Evolutionary conservation across 169 alveolate genomes (phyloP), one percentile per base, ranked within the genome.

Genomic region (Eimeria necatrix): DNA sequence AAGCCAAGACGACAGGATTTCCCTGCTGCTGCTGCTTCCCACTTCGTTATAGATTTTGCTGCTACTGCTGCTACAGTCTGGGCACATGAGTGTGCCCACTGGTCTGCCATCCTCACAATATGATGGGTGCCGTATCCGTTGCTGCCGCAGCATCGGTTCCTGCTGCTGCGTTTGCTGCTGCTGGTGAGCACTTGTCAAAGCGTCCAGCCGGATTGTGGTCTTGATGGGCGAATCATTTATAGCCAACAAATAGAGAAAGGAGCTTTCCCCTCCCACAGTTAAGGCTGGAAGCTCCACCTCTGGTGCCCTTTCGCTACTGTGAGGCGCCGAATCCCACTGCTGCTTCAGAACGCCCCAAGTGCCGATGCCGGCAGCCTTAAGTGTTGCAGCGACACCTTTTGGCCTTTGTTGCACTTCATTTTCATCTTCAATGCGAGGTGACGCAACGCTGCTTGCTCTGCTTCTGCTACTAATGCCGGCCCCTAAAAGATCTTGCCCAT

Each of bases 151-250:
- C 91, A 53, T 59, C 56, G 46, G 89, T n/a, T 80, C 18, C 46
- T 80, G 10, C 48, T 80, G 89, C 51, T 51, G 90, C 74, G 73
- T n/a, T 16, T 78, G 88, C 84, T 73, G 76, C 84, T 73, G 84
- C 84, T 3, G 59, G 9, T 7, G 8, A 5, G 14, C 52, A 32
- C 46, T 52, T 26, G 91, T 56, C 56, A 22, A 48, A 8, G 74
- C 91, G 76, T 83, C 53, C 48, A 83, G 41, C 76, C 24, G 59
- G 0, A 83, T 24, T 18, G 26, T 24, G 0, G 59, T 49, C 14
- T 73, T 73, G 9, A 83, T 83, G 70, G 91, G 91, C 3, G 76
- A 83, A 56, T 26, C 24, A 56, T 83, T 83, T 49, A 83, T 41
- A 3, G 56, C 91, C 16, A 83, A 74, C 41, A 83, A 53, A 24